These are phyloP conservation scores for Telopea speciosissima DNA, from an alignment of 177 flowering plant species.

Conservation along the genomic window DNA sequence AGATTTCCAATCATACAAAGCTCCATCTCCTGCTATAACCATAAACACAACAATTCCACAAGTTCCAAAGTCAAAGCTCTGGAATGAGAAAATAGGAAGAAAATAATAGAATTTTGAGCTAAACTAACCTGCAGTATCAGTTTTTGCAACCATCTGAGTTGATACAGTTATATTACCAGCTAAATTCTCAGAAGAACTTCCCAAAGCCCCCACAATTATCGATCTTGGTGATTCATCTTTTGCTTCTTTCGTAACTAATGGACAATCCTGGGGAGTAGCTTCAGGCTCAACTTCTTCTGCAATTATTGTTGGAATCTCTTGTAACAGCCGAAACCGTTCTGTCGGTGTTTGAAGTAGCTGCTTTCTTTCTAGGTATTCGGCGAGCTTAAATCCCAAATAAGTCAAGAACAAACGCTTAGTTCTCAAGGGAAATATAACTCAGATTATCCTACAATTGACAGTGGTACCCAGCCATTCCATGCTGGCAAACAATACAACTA, in stretches of 20 bases:
- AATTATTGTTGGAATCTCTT: slow-evolving; percentile 48
- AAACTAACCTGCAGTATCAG: slow-evolving; percentile 20
- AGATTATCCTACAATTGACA: neutral
- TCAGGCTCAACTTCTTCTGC: slow-evolving; percentile 42
- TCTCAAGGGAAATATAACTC: neutral
- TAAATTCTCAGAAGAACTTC: slow-evolving; percentile 2
- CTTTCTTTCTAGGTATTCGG: slow-evolving; percentile 52
- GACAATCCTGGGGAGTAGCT: slow-evolving; percentile 10
- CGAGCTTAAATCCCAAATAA: slow-evolving; percentile 31
- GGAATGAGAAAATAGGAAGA: neutral
- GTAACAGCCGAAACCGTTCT: slow-evolving; percentile 49
- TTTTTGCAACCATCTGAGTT: slow-evolving; percentile 3
- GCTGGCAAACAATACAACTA: neutral
- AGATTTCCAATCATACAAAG: slow-evolving; percentile 4
- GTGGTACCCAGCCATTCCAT: neutral
- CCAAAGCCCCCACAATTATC: slow-evolving; percentile 6
- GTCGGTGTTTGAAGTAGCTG: slow-evolving; percentile 48
- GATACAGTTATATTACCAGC: slow-evolving; percentile 7
- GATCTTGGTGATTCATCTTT: slow-evolving; percentile 17
- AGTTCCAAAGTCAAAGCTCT: neutral
- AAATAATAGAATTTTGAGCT: neutral
- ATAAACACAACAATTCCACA: neutral
- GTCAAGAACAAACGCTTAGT: slow-evolving; percentile 34
- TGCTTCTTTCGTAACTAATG: slow-evolving; percentile 16
- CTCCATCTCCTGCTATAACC: slow-evolving; percentile 10